Base-by-base conservation (phyloP, 768 basidiomycete species). In the Cystofilobasidium ferigula region DNA sequence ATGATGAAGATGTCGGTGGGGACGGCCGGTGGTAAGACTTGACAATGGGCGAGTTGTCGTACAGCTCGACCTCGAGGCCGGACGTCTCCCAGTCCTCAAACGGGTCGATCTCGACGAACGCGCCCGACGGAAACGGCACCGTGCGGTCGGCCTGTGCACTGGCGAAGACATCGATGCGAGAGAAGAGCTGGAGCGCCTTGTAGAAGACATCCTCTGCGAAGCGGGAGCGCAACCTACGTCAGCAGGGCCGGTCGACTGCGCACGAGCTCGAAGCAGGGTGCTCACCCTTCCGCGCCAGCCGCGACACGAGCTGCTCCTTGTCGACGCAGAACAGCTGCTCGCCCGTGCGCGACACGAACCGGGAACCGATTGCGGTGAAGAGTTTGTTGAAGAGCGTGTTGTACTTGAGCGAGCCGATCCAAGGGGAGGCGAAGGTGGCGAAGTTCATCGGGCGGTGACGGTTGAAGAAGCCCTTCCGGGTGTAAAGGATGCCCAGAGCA, bases 371-470 rank as follows among this genome's bases (percentile, higher is more conserved):
- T 24, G 74, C 78, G 0, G 85, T 86, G 43, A 84, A 71, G 36
- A 86, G 75, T 2, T 83, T 82, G 0, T 85, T 86, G 47, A 85
- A 72, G 38, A 85, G 75, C 2, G 84, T 83, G 69, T 85, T 85
- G 71, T 78, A 78, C 5, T 83, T 84, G 9, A 89, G 80, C 63
- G 69, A 65, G 18, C 90, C 90, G 45, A 90, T 79, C 69, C 89
- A 86, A 1, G 90, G 90, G 0, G 89, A 88, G 1, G 89, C 87
- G 58, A 92, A 77, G 0, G 89, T 88, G 62, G 83, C 83, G 74
- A 92, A 93, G 74, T 89, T 89, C 62, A 87, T 80, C 0, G 89
- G 88, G 34, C 77, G 75, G 48, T 90, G 80, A 1, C 78, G 76
- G 2, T 84, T 79, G 72, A 93, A 93, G 78, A 91, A 89, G 77